Evolutionary conservation across 2,329 filamentous ascomycete genomes (phyloP), one percentile per base, ranked within the genome.

Genomic region (Phialophora expanda): DNA sequence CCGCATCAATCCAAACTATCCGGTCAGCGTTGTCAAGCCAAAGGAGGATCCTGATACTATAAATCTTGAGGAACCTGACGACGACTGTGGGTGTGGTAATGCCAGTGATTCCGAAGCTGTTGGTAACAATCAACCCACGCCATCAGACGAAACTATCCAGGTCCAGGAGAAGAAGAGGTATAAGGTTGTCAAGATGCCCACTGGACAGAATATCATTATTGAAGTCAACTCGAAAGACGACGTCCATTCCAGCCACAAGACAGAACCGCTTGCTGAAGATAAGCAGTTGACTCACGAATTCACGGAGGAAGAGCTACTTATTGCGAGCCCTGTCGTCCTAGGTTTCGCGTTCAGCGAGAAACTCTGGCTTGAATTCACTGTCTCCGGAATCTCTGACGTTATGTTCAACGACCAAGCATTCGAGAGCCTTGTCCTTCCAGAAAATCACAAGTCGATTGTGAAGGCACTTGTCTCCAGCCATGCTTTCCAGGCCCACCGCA

Each of bases 301-400:
- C 75, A 90, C 85, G 0, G 91, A 95, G 56, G 92, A 96, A 68
- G 91, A 97, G 71, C 89, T 95, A 26, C 81, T 97, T 5, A 89
- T 96, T 56, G 89, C 92, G 1, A 94, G 91, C 1, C 90, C 93
- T 0, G 88, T 96, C 0, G 91, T 96, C 0, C 84, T 96, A 1
- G 93, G 93, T 0, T 97, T 96, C 73, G 87, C 91, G 0, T 96
- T 97, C 76, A 87, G 87, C 0, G 92, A 96, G 78, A 97, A 96
- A 78, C 82, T 92, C 9, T 97, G 93, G 93, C 85, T 96, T 0
- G 92, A 97, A 75, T 92, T 97, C 73, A 89, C 88, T 0, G 89
- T 97, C 22, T 91, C 90, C 0, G 88, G 89, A 0, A 85, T 97
- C 68, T 85, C 86, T 53, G 90, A 96, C 3, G 94, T 97, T 68